Base-by-base conservation (phyloP, 257 asterid species). In the Mentha longifolia region DNA sequence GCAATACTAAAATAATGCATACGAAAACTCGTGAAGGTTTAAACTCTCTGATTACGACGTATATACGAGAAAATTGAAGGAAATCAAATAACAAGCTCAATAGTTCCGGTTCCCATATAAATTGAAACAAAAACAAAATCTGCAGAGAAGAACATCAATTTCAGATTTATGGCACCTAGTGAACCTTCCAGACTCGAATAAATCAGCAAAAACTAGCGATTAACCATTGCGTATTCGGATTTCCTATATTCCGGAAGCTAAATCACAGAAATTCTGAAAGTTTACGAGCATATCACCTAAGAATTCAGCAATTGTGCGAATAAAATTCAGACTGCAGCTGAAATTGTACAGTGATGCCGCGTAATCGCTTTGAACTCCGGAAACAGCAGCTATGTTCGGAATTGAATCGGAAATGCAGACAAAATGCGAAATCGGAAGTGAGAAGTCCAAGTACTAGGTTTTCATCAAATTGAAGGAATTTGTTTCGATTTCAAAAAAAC, bases 321-420 rank as follows among this genome's bases (percentile, higher is more conserved):
- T 49, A 71, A n/a, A 43, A 8, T 25, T 43, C 57, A 45, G 59
- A 66, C 55, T 71, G 37, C 33, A 15, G 49, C 74, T 54, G 72
- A 55, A 61, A 61, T 17, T 62, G 22, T 15, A 35, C 30, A 37
- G 41, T 9, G 62, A 43, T 33, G 50, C 60, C 15, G 61, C 20
- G 57, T 33, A 74, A 79, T 37, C 70, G 58, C 67, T 22, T 58
- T 33, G 6, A 22, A 68, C 63, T 59, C 68, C 41, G 67, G 15
- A 58, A 68, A 12, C 46, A 43, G 62, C 20, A 62, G 20, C 22
- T 16, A 39, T 30, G 37, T 16, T 22, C 25, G 25, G 35, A 71
- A 41, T 49, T 20, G 65, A 11, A 61, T 22, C 25, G 25, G 35
- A 71, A 41, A 57, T 20, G 65, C 15, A 61, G 52, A 39, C 20